Evolutionary conservation across 352 stramenopile species (phyloP).

Genomic region (Globisporangium barbulae): DNA sequence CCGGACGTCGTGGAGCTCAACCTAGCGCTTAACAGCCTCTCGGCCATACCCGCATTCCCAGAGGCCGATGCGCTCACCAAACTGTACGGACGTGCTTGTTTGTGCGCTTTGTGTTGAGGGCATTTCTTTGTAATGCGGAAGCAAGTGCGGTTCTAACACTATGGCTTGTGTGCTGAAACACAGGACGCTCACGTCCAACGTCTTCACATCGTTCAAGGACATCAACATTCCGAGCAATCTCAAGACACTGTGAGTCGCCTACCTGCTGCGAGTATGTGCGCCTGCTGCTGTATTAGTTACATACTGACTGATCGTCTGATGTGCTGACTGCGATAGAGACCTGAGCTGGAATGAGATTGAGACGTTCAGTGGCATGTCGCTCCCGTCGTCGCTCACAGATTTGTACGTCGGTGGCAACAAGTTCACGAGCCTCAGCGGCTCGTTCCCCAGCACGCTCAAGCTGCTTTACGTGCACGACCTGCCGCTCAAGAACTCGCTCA

Average conservation of each 20-base stretch:
- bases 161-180: not conserved
- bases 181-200: slow-evolving; percentile 54
- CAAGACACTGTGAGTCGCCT: slow-evolving; percentile 32
- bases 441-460: slow-evolving; percentile 48
- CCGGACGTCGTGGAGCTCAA: slow-evolving; percentile 49
- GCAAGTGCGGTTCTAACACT: not conserved
- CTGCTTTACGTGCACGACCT: slow-evolving; percentile 74
- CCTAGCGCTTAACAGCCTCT: slow-evolving; percentile 53
- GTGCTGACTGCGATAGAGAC: slow-evolving; percentile 17
- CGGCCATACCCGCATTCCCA: slow-evolving; percentile 26
- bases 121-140: not conserved
- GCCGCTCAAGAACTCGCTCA: slow-evolving; percentile 31
- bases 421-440: slow-evolving; percentile 51
- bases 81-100: slow-evolving; percentile 26
- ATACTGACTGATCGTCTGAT: not conserved
- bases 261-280: no score
- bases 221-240: slow-evolving; percentile 36
- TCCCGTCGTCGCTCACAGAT: slow-evolving; percentile 45
- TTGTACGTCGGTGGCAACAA: slow-evolving; percentile 65
- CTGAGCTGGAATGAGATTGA: slow-evolving; percentile 67
- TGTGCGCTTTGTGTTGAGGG: no score
- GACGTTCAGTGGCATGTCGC: slow-evolving; percentile 56
- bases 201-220: slow-evolving; percentile 39
- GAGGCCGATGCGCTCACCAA: slow-evolving; percentile 31
- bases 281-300: not conserved